Base-by-base conservation (phyloP, 768 basidiomycete genomes). In the Pisolithus marmoratus region DNA sequence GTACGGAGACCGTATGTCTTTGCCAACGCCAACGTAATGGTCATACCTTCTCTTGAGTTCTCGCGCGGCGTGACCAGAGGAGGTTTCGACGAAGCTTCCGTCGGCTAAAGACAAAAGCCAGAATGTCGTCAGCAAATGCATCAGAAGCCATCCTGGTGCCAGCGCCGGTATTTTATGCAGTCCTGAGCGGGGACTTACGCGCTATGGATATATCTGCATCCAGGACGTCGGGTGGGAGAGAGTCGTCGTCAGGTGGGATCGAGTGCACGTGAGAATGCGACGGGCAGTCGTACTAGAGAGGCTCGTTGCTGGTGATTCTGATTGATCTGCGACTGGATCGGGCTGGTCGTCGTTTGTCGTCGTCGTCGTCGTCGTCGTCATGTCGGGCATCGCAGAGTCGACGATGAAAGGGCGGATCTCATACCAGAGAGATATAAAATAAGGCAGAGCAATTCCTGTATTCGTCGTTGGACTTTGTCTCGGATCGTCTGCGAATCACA, bases 11-110 rank as follows among this genome's bases (percentile, higher is more conserved):
- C 85, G 81, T 11, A 83, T 74, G 54, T 81, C 74, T 60, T 78
- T 76, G 19, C 80, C 77, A 27, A 91, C 85, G 12, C 87, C 84
- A 34, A 82, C 66, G 40, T 77, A 70, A 46, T 82, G 79, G 64
- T 93, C 90, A 61, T 85, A 88, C 26, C 79, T 76, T 60, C 76
- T 76, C 75, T 92, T 93, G 50, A 92, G 72, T 58, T 87, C 87
- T 38, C 81, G 80, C 12, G 89, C 89, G 26, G 85, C 87, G 14
- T 77, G 74, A 2, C 83, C 87, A 48, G 84, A 88, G 5, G 88
- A 80, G 2, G 87, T 91, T 61, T 93, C 90, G 20, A 91, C 81
- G 63, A 85, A 92, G 40, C 75, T 85, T 51, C 81, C 82, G 62
- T 92, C 86, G 58, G 78, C 89, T 80, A 77, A 20, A 53, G 41